Evolutionary conservation across 768 basidiomycete genomes (phyloP).

Genomic region (Dentipellis fragilis): DNA sequence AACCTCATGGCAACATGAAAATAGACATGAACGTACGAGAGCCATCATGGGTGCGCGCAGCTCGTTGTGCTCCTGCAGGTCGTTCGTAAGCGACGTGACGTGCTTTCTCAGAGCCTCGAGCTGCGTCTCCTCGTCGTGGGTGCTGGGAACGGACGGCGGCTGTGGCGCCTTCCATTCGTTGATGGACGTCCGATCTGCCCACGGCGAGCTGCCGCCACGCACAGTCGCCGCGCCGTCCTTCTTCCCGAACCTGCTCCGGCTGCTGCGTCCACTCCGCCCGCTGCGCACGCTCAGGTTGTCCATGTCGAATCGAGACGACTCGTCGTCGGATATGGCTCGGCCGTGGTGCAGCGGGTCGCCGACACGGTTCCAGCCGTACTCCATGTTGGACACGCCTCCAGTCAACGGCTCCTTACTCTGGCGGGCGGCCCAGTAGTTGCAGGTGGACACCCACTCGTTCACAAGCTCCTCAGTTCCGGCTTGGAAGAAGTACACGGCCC

Average conservation of each 20-base stretch:
- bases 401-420: slow-evolving; percentile 90
- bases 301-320: slow-evolving; percentile 35
- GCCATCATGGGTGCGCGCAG: slow-evolving; percentile 73
- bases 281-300: slow-evolving; percentile 71
- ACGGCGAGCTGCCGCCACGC: slow-evolving; percentile 59
- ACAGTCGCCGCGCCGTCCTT: slow-evolving; percentile 58
- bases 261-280: slow-evolving; percentile 63
- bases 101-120: slow-evolving; percentile 84
- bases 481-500: slow-evolving; percentile 96
- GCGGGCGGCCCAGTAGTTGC: slow-evolving; percentile 98
- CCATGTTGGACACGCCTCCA: slow-evolving; percentile 98
- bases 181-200: slow-evolving; percentile 66
- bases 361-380: slow-evolving; percentile 94
- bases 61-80: slow-evolving; percentile 76
- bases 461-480: slow-evolving; percentile 98
- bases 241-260: slow-evolving; percentile 65
- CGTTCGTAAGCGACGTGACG: slow-evolving; percentile 61
- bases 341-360: slow-evolving; percentile 39
- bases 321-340: slow-evolving; percentile 50
- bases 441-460: slow-evolving; percentile 96
- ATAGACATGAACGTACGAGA: slow-evolving; percentile 38
- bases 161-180: slow-evolving; percentile 94
- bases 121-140: slow-evolving; percentile 88
- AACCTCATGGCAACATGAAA: slow-evolving; percentile 10
- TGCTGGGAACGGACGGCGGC: slow-evolving; percentile 73